Conservation (phyloP, 2,329 filamentous ascomycete genomes). For the Sordariomycetes sp. region DNA sequence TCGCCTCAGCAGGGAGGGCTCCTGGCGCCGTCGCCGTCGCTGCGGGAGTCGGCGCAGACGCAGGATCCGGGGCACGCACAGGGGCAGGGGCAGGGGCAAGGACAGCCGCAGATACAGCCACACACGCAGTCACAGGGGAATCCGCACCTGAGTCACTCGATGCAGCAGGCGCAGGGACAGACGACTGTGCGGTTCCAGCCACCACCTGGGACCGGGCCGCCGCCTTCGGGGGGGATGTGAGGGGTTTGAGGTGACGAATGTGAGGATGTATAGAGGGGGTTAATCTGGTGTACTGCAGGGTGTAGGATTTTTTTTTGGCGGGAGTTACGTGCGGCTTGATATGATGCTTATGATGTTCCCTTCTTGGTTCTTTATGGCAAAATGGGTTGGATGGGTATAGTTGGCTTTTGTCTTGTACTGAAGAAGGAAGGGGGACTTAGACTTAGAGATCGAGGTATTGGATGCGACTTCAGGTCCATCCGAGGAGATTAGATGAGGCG, state of each 20-base stretch:
- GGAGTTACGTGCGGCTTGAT: not conserved
- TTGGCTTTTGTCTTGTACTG: not conserved
- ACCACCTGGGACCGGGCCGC: not conserved
- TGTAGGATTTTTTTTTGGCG: not conserved
- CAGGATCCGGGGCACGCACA: not conserved
- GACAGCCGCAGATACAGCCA: not conserved
- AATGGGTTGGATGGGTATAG: not conserved
- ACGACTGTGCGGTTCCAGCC: not conserved
- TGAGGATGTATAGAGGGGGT: not conserved
- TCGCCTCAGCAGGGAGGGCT: constrained; percentile 1
- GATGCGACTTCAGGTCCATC: no score
- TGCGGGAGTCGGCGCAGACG: not conserved
- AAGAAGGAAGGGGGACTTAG: not conserved
- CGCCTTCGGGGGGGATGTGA: not conserved
- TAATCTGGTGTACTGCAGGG: not conserved
- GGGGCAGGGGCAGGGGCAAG: no score
- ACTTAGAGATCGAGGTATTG: not conserved
- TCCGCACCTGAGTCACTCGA: not conserved
- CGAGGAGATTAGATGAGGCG: no score
- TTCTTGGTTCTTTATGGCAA: not conserved
- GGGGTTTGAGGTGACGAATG: not conserved
- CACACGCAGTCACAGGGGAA: not conserved
- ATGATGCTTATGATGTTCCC: not conserved
- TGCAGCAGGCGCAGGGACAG: not conserved
- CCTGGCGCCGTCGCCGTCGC: not conserved